These are phyloP conservation scores for Dioszegia crocea DNA, from an alignment of 768 basidiomycete genomes.

Conservation along the genomic window DNA sequence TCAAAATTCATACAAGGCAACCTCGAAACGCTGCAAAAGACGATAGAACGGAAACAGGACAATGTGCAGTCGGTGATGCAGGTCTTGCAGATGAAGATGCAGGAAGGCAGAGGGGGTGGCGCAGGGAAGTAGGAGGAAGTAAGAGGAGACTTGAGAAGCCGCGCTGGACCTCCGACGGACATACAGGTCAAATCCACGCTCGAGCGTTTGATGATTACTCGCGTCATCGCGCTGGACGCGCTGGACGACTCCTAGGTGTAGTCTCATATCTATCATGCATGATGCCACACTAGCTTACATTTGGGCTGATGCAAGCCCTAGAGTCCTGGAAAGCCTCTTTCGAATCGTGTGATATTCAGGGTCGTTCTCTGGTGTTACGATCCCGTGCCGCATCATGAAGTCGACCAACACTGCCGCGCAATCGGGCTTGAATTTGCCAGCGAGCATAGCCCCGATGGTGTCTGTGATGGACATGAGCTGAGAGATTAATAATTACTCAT, in stretches of 20 bases:
- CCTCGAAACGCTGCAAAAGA: conserved; percentile 78
- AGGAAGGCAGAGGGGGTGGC: conserved; percentile 15
- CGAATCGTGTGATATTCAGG: conserved; percentile 70
- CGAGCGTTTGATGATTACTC: no score
- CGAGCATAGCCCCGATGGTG: conserved; percentile 62
- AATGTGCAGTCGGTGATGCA: conserved; percentile 71
- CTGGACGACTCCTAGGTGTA: no score
- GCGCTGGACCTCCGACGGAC: background rate
- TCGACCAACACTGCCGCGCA: conserved; percentile 84
- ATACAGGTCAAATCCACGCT: background rate
- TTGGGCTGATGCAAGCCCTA: conserved; percentile 30
- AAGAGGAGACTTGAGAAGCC: background rate
- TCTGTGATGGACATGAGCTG: conserved; percentile 66
- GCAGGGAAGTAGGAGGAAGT: background rate
- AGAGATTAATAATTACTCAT: background rate
- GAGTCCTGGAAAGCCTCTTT: conserved; percentile 24
- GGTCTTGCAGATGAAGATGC: conserved; percentile 66
- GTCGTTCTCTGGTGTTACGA: conserved; percentile 83
- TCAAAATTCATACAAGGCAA: conserved; percentile 75
- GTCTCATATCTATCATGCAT: no score
- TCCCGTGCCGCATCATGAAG: conserved; percentile 79
- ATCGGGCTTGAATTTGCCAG: conserved; percentile 83
- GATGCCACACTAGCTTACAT: no score
- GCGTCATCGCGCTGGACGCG: no score
- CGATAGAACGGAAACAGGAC: conserved; percentile 85